phyloP scores from a whole-genome alignment of 139 green algal species.

The Chlorella vulgaris region DNA sequence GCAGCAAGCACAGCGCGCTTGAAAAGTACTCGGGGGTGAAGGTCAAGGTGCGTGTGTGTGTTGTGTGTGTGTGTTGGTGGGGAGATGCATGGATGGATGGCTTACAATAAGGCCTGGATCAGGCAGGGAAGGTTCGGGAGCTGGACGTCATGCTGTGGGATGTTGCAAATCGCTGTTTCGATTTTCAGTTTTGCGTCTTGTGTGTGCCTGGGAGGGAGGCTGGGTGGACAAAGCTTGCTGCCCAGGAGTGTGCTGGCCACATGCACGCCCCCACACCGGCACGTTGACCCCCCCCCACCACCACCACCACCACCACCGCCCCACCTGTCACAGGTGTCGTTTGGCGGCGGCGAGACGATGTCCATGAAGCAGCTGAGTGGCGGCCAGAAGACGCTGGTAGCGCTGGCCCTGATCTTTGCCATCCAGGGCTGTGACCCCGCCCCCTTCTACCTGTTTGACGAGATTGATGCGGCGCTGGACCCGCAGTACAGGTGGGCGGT shows the following conservation, averaged over 20 bases:
- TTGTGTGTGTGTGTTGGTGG: background rate
- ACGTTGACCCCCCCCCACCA: no score
- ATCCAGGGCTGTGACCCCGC: conserved; percentile 98
- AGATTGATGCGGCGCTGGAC: conserved; percentile 99
- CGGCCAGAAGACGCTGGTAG: conserved; percentile 98
- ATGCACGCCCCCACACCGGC: no score
- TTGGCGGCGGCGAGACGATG: conserved; percentile 85
- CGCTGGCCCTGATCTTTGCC: conserved; percentile 97
- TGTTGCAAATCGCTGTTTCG: no score
- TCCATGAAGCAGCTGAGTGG: conserved; percentile 92
- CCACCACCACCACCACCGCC: no score
- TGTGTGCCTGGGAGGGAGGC: no score
- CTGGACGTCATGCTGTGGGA: no score
- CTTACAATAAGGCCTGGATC: no score
- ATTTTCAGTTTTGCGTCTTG: no score
- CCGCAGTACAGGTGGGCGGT: conserved; percentile 77
- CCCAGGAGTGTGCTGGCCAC: no score
- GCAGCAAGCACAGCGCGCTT: conserved; percentile 26
- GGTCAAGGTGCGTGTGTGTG: conserved; percentile 65
- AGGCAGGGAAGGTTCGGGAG: no score
- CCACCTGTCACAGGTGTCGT: conserved; percentile 76
- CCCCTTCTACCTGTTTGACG: conserved; percentile 99
- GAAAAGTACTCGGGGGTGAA: conserved; percentile 91
- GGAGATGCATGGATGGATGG: no score
- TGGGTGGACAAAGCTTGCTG: no score